Percentiles rank a stretch among this genome's conserved stretches.
phyloP scores from a whole-genome alignment of 2,329 filamentous ascomycete species.

The Talaromyces sp. region DNA sequence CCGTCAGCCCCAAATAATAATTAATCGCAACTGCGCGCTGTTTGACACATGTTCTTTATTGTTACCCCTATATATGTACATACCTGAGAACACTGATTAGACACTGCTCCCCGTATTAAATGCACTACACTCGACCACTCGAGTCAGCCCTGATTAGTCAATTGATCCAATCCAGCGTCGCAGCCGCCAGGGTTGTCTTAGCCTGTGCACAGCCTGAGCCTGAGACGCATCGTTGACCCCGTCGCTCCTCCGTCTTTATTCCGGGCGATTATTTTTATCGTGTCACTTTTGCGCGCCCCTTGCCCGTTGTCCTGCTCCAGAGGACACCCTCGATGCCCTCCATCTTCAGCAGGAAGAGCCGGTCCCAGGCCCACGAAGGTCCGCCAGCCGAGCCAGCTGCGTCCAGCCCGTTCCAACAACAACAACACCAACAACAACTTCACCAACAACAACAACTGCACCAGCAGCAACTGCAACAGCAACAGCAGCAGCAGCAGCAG shows the following conservation, averaged over 20 bases:
- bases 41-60: background rate
- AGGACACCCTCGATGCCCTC: slow-evolving; percentile 10
- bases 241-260: background rate
- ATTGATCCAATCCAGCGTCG: background rate
- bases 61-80: no score
- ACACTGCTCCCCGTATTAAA: background rate
- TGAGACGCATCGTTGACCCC: background rate
- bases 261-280: background rate
- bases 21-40: no score
- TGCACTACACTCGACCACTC: background rate
- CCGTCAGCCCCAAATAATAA: background rate
- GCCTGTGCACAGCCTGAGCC: background rate
- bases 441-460: background rate
- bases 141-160: background rate
- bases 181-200: background rate
- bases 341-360: slow-evolving; percentile 13
- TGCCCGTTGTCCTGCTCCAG: background rate
- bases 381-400: background rate
- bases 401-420: slow-evolving; percentile 2
- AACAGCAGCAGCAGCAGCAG: background rate
- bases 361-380: slow-evolving; percentile 9
- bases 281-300: background rate
- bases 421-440: background rate
- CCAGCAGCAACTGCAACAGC: background rate
- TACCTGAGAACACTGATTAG: background rate